A percentile compares a stretch with the other conserved stretches of the same genome.
Conservation (phyloP, 2,329 filamentous ascomycete species). For the Fusarium azukiicola region DNA sequence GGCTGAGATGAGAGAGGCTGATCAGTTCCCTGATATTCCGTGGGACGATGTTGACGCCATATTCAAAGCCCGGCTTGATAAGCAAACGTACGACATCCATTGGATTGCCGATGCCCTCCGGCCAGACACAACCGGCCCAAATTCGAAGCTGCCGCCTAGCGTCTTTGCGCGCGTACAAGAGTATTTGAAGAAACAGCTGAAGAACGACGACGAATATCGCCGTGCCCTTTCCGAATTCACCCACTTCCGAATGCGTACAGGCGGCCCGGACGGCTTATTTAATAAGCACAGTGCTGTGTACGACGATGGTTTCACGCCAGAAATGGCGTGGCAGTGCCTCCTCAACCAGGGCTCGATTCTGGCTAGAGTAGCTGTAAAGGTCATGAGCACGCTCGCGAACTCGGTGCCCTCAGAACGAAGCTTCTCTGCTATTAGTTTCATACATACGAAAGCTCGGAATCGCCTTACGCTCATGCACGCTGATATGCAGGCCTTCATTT, state of each 20-base stretch:
- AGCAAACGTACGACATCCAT: not conserved
- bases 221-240: not conserved
- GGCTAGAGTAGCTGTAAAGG: not conserved
- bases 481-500: not conserved
- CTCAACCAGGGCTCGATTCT: not conserved
- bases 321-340: not conserved
- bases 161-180: not conserved
- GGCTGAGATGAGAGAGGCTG: not conserved
- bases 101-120: not conserved
- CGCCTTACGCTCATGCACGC: not conserved
- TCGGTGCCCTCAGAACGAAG: not conserved
- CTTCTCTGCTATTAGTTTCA: not conserved
- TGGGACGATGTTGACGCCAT: not conserved
- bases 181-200: not conserved
- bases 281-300: not conserved
- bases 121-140: not conserved
- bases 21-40: not conserved
- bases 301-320: not conserved
- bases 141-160: not conserved
- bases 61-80: not conserved
- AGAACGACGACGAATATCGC: not conserved
- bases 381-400: not conserved
- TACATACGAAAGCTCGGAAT: not conserved
- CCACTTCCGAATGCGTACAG: not conserved
- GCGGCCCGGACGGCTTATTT: not conserved